Percentiles rank a stretch among this genome's conserved stretches.
Evolutionary conservation across 306 rosid species (phyloP).

Genomic region (Dryas octopetala): DNA sequence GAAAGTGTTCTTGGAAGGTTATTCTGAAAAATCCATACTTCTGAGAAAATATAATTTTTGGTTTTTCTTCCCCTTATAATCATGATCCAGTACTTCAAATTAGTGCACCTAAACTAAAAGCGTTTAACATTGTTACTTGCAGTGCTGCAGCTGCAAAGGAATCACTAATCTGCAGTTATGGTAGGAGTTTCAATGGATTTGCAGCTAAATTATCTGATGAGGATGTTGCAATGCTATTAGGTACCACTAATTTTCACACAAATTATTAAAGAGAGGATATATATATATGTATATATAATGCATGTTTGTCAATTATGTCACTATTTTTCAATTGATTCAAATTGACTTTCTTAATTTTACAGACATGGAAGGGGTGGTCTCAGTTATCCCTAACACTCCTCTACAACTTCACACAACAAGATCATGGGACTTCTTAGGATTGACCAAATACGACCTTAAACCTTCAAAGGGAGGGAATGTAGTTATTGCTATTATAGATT

Average conservation of each 20-base stretch:
- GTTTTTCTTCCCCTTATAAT: too few relatives aligned
- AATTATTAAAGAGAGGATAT: neutral
- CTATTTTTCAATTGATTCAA: too few relatives aligned
- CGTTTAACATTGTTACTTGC: too few relatives aligned
- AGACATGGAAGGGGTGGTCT: conserved; percentile 25
- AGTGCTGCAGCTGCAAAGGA: conserved; percentile 18
- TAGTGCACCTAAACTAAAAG: too few relatives aligned
- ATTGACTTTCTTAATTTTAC: neutral
- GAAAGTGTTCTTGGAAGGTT: conserved; percentile 19
- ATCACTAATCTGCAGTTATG: neutral
- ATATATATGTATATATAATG: too few relatives aligned
- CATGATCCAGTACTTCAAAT: too few relatives aligned
- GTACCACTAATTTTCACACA: too few relatives aligned
- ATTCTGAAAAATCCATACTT: too few relatives aligned
- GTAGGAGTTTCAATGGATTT: conserved; percentile 29
- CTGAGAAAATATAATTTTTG: too few relatives aligned
- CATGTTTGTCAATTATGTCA: too few relatives aligned
- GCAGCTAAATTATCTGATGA: conserved; percentile 20
- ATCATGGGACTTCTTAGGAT: conserved; percentile 30
- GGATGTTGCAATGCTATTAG: conserved; percentile 12
- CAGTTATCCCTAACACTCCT: neutral
- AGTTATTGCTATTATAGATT: conserved; percentile 12
- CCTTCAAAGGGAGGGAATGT: neutral
- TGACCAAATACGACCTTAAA: neutral
- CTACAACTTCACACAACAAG: conserved; percentile 26